phyloP scores from a whole-genome alignment of 805 yeast genomes.

The Suhomyces canberraensis region DNA sequence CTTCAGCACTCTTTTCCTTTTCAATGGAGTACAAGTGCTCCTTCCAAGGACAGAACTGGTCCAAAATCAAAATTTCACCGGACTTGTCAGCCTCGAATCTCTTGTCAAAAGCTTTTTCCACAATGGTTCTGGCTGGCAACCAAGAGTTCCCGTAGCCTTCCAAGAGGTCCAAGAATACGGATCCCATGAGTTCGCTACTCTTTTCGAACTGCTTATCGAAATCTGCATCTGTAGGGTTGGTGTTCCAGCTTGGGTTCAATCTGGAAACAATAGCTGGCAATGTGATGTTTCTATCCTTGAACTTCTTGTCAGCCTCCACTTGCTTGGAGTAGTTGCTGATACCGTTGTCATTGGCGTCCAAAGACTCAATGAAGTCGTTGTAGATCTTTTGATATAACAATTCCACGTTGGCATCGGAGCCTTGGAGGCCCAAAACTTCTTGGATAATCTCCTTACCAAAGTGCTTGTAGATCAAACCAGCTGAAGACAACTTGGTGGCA shows the following conservation, averaged over 20 bases:
- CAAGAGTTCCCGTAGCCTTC: constrained; percentile 77
- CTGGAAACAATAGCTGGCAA: constrained; percentile 75
- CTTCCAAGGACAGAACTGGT: constrained; percentile 90
- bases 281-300: constrained; percentile 69
- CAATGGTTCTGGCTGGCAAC: constrained; percentile 85
- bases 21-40: constrained; percentile 82
- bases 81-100: constrained; percentile 60
- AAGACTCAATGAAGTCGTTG: constrained; percentile 80
- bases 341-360: constrained; percentile 97
- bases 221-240: constrained; percentile 59
- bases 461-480: constrained; percentile 89
- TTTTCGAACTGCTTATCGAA: constrained; percentile 63
- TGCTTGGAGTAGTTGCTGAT: constrained; percentile 60
- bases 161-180: constrained; percentile 65
- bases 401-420: constrained; percentile 45
- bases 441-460: constrained; percentile 69
- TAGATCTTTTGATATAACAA: constrained; percentile 75
- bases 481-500: constrained; percentile 83
- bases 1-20: constrained; percentile 50
- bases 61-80: constrained; percentile 73
- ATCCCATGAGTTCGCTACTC: constrained; percentile 83
- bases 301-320: constrained; percentile 55
- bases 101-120: constrained; percentile 61
- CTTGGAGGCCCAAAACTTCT: constrained; percentile 44
- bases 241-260: constrained; percentile 85